Percentiles rank a stretch among this genome's conserved stretches.
phyloP scores from a whole-genome alignment of 495 filamentous ascomycete genomes.

The Echria macrotheca region DNA sequence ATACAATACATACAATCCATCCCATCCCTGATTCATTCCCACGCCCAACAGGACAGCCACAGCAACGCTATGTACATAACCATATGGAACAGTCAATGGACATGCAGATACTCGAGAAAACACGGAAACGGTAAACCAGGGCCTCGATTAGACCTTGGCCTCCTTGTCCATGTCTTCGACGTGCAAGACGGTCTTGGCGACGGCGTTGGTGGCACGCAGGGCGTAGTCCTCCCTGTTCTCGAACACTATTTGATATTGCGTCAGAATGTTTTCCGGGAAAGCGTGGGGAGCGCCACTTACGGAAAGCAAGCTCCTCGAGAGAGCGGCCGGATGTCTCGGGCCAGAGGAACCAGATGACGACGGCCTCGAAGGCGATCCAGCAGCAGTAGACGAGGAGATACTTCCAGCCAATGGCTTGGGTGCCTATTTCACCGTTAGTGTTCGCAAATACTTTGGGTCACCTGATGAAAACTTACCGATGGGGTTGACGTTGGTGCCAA shows the following conservation, averaged over 20 bases:
- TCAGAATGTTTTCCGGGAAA: not conserved
- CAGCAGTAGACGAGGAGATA: conserved; percentile 50
- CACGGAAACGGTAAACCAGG: too few relatives aligned
- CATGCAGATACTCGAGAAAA: too few relatives aligned
- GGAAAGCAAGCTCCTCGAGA: conserved; percentile 60
- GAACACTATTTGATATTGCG: conserved; percentile 16
- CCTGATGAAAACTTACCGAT: conserved; percentile 33
- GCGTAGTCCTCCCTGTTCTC: conserved; percentile 21
- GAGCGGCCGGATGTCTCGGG: conserved; percentile 58
- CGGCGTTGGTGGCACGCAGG: conserved; percentile 6
- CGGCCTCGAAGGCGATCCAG: conserved; percentile 52
- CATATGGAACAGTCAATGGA: too few relatives aligned
- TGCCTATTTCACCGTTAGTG: conserved; percentile 18
- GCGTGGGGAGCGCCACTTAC: conserved; percentile 33
- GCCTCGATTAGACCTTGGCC: conserved; percentile 13
- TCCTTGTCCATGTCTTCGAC: conserved; percentile 10
- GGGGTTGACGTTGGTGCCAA: conserved; percentile 58
- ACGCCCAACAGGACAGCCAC: too few relatives aligned
- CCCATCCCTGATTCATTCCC: too few relatives aligned
- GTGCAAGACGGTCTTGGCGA: conserved; percentile 13
- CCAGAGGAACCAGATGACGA: conserved; percentile 58
- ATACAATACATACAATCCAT: too few relatives aligned
- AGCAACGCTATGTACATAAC: too few relatives aligned
- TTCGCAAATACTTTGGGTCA: not conserved
- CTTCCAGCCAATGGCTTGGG: conserved; percentile 54